A percentile compares a stretch with the other conserved stretches of the same genome.
Conservation (phyloP, 2,329 filamentous ascomycete species). For the Periconia sp. region DNA sequence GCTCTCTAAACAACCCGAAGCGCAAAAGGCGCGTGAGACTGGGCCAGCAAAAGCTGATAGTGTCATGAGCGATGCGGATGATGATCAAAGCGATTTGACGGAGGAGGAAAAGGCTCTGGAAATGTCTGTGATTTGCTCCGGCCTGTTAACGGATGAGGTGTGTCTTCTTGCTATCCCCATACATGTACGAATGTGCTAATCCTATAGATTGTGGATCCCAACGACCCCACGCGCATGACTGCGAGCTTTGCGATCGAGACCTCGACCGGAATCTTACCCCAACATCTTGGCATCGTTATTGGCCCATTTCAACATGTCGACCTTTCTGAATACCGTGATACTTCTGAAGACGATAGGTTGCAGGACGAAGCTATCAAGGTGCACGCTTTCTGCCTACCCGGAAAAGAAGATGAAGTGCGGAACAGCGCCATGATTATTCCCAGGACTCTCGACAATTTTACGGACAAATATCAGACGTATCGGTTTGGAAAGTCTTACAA, state of each 20-base stretch:
- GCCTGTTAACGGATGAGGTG: constrained; percentile 80
- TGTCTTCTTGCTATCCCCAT: constrained; percentile 8
- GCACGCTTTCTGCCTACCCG: constrained; percentile 87
- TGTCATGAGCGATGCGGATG: constrained; percentile 36
- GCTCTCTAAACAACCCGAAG: constrained; percentile 44
- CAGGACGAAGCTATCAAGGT: constrained; percentile 86
- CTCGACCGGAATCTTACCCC: constrained; percentile 68
- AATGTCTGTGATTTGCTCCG: constrained; percentile 87
- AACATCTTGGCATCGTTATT: constrained; percentile 90
- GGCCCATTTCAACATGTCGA: constrained; percentile 95
- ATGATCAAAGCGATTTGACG: constrained; percentile 49
- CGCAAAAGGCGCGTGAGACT: constrained; percentile 15
- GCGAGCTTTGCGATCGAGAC: constrained; percentile 74
- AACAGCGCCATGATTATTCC: constrained; percentile 87
- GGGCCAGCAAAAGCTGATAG: constrained; percentile 34
- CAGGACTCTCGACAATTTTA: constrained; percentile 84
- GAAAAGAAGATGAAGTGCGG: constrained; percentile 76
- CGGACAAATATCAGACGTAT: constrained; percentile 84
- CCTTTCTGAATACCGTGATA: constrained; percentile 82
- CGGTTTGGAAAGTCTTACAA: constrained; percentile 86
- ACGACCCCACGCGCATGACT: constrained; percentile 80
- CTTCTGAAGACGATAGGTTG: constrained; percentile 88
- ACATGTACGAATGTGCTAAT: constrained; percentile 11
- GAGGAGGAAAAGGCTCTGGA: constrained; percentile 87
- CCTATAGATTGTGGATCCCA: constrained; percentile 64